A percentile compares a stretch with the other conserved stretches of the same genome.
phyloP scores from a whole-genome alignment of 371 early-diverging fungal species.

The Nematocida displodere region DNA sequence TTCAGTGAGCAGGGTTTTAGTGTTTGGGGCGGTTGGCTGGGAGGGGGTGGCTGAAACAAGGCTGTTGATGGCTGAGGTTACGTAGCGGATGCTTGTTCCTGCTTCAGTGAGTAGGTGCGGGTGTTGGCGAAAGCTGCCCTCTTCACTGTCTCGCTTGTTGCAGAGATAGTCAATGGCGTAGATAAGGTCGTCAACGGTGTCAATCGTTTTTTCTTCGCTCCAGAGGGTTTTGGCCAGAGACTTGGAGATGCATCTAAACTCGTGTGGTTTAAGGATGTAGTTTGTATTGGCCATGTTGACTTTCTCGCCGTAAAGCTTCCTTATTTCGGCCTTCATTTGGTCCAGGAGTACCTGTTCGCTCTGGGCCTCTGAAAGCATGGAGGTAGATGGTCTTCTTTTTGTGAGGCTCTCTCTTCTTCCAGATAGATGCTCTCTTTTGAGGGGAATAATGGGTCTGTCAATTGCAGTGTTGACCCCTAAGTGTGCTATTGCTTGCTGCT shows the following conservation, averaged over 20 bases:
- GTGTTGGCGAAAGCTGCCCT: background rate
- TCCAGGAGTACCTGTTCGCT: slow-evolving; percentile 6
- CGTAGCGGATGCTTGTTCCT: background rate
- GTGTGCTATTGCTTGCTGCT: background rate
- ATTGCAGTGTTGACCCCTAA: background rate
- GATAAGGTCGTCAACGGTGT: slow-evolving; percentile 40
- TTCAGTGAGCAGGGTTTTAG: background rate
- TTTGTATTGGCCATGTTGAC: slow-evolving; percentile 52
- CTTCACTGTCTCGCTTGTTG: background rate
- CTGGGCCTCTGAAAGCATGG: background rate
- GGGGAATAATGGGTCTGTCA: too few species aligned
- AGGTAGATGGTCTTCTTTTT: background rate
- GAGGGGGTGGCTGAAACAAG: background rate
- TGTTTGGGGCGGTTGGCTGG: background rate
- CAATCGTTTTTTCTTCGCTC: slow-evolving; percentile 19
- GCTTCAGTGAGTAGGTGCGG: background rate
- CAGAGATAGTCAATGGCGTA: slow-evolving; percentile 43
- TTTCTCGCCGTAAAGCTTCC: slow-evolving; percentile 49
- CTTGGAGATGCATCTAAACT: slow-evolving; percentile 45
- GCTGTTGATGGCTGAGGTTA: background rate
- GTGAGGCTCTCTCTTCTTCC: background rate
- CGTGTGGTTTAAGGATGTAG: slow-evolving; percentile 51
- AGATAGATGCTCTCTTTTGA: background rate
- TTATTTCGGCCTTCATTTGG: slow-evolving; percentile 50
- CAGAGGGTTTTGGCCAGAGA: slow-evolving; percentile 26